Conservation (phyloP, 2,329 filamentous ascomycete species). For the Arthroderma sp. region DNA sequence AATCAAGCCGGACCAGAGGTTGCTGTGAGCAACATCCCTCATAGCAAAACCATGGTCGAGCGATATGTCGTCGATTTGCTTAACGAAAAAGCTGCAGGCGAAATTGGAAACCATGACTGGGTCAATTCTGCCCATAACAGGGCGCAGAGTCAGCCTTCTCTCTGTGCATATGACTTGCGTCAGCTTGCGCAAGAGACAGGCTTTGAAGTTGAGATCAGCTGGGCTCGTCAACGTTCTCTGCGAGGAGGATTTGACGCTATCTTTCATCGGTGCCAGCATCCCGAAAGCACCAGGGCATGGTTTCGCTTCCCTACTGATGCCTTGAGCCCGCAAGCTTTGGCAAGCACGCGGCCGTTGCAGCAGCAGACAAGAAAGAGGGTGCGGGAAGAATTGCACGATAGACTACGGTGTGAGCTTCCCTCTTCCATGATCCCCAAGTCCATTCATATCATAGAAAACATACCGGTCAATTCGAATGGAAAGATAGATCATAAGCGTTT, state of each 20-base stretch:
- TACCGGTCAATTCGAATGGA: background rate
- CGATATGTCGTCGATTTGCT: background rate
- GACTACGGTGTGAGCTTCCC: background rate
- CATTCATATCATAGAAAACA: background rate
- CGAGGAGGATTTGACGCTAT: constrained; percentile 8
- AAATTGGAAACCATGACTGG: background rate
- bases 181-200: constrained; percentile 5
- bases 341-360: background rate
- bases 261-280: background rate
- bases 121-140: background rate
- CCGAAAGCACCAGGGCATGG: background rate
- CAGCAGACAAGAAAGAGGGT: background rate
- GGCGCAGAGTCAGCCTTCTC: background rate
- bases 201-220: constrained; percentile 9
- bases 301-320: constrained; percentile 1
- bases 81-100: background rate
- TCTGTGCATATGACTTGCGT: background rate
- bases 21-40: constrained; percentile 4
- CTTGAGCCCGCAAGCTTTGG: background rate
- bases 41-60: constrained; percentile 2
- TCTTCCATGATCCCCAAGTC: background rate
- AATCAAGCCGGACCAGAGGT: background rate
- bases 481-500: too few species aligned
- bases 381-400: background rate
- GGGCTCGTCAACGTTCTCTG: constrained; percentile 7